Evolutionary conservation across 306 rosid species (phyloP), one percentile per base, ranked within the genome.

Genomic region (Canavalia gladiata): DNA sequence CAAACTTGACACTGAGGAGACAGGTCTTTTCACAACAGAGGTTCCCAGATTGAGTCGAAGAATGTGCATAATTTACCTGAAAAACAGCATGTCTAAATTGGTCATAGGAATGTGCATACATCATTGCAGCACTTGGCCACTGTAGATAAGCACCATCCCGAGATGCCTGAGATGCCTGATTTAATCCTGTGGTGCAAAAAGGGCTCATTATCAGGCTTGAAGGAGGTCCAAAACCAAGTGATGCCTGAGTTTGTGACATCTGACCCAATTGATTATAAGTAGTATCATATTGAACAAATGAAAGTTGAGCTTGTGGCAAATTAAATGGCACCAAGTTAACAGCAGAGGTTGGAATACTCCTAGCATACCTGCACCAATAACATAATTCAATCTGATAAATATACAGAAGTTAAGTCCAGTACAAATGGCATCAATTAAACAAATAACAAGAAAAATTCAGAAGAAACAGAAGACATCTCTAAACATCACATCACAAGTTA

Each of bases 41-140:
- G 82, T 65, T 86, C 86, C 75, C 31, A 46, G 75, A 76, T 72
- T 52, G 33, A 75, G 75, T 78, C 8, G 72, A 81, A 82, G 84
- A 84, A 84, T 35, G 25, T 18, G 25, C 7, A 69, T 45, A 1
- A 64, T 12, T 57, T 82, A 94, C 97, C 97, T 85, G 98, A 85
- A 86, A 90, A 86, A 90, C 90, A 84, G 91, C 85, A 84, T 92
- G 97, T 77, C 98, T 88, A 83, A 92, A 90, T 72, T 92, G 98
- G 76, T 89, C 98, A 84, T 88, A 90, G 8, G 92, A 79, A 87
- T 89, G 94, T 2, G 92, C 94, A 88, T 94, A 94, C 95, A 94
- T 90, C 92, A 94, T 87, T 29, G 97, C 79, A 87, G 97, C 79
- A 84, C 90, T 90, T 11, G 95, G 91, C 97, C 98, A 94, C 83